These are phyloP conservation scores for Trametes villosa DNA, from an alignment of 768 basidiomycete species.

Conservation along the genomic window DNA sequence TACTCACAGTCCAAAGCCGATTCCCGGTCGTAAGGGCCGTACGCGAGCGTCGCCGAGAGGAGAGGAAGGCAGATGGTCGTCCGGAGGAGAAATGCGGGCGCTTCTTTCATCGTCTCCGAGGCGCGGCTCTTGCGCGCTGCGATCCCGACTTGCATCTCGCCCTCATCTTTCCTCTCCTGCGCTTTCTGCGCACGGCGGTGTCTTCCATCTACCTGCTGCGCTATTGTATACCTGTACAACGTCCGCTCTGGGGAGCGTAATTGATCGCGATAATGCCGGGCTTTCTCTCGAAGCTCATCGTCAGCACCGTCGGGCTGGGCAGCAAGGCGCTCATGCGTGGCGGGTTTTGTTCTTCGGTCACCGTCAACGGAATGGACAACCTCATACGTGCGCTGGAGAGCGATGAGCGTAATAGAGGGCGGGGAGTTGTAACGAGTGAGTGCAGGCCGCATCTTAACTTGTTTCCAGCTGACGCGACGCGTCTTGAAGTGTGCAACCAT, in stretches of 20 bases:
- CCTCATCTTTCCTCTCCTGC: too few species aligned
- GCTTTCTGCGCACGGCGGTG: too few species aligned
- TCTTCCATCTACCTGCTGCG: too few species aligned
- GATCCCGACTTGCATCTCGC: too few species aligned
- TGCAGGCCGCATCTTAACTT: slow-evolving; percentile 13
- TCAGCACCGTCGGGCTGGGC: slow-evolving; percentile 70
- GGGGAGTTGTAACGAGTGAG: slow-evolving; percentile 77
- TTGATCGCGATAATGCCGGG: slow-evolving; percentile 4
- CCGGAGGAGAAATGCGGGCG: too few species aligned
- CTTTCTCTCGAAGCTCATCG: slow-evolving; percentile 60
- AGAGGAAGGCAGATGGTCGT: too few species aligned
- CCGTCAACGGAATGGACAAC: slow-evolving; percentile 69
- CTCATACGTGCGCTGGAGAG: slow-evolving; percentile 65
- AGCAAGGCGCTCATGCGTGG: slow-evolving; percentile 79
- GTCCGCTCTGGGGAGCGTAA: not conserved
- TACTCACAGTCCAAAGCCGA: not conserved
- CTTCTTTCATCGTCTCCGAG: too few species aligned
- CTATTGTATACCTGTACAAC: not conserved
- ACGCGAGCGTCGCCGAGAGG: not conserved
- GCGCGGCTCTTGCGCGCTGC: too few species aligned
- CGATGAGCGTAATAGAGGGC: slow-evolving; percentile 49
- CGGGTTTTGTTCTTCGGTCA: slow-evolving; percentile 64
- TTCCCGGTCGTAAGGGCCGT: slow-evolving; percentile 9
- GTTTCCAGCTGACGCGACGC: not conserved
- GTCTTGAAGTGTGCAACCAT: slow-evolving; percentile 80